phyloP scores from a whole-genome alignment of 192 early-diverging fungal species.

The Kappamyces sp. region DNA sequence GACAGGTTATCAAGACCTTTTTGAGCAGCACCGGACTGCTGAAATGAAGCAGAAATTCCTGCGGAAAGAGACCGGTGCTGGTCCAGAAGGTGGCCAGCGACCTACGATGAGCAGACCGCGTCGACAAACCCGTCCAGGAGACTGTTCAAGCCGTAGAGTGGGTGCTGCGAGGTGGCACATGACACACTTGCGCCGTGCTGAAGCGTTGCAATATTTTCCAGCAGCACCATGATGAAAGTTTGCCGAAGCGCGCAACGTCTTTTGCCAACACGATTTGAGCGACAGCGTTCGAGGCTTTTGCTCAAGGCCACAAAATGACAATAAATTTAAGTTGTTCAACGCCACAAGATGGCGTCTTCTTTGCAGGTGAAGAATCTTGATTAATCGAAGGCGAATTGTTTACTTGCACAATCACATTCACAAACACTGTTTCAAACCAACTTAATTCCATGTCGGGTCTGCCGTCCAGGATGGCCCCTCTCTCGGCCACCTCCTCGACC shows the following conservation, averaged over 20 bases:
- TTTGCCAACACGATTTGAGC: too few relatives aligned
- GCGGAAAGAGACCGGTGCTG: conserved; percentile 35
- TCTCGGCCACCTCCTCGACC: too few relatives aligned
- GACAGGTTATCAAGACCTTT: conserved; percentile 21
- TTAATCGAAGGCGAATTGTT: conserved; percentile 23
- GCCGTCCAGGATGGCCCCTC: too few relatives aligned
- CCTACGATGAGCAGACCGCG: background rate
- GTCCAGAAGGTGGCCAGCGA: conserved; percentile 23
- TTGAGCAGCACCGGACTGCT: conserved; percentile 8
- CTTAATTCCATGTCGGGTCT: too few relatives aligned
- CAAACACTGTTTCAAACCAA: conserved; percentile 12
- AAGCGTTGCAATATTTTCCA: background rate
- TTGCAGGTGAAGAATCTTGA: conserved; percentile 18
- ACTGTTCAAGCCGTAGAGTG: background rate
- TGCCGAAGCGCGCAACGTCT: background rate
- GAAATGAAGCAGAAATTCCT: conserved; percentile 27
- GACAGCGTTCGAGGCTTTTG: too few relatives aligned
- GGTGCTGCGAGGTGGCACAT: background rate
- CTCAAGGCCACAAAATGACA: too few relatives aligned
- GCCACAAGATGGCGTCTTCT: conserved; percentile 38
- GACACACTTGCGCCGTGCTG: background rate
- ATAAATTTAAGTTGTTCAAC: background rate
- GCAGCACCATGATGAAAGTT: background rate
- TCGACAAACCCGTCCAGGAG: background rate
- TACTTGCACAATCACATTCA: conserved; percentile 32